Base-by-base conservation (phyloP, 257 asterid genomes). In the Solanum okadae region DNA sequence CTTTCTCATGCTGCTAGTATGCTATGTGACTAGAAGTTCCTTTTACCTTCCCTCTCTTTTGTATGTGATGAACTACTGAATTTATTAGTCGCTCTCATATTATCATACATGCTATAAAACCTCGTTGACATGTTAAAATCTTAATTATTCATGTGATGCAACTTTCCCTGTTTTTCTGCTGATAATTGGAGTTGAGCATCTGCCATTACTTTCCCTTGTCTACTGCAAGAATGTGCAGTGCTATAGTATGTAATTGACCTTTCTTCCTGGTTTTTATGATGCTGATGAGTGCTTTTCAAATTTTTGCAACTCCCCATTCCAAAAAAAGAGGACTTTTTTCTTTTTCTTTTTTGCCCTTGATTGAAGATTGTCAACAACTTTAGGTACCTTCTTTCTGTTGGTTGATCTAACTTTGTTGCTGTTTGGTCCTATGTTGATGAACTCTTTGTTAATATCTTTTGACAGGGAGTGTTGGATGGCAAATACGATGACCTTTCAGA, bases 401-500 rank as follows among this genome's bases (percentile, higher is more conserved):
- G 7, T 77, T 70, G 59, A 23, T 38, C 4, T 34, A 34, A 73
- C 27, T 34, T 5, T 76, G 52, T 77, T 77, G 61, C 15, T n/a
- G 10, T 40, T 78, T 25, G 85, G 16, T 25, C 85, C 35, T 7
- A 40, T 44, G 33, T 27, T 27, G 67, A 81, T 81, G 13, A 81
- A 27, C 18, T 23, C 5, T 46, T 35, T 81, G 85, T 10, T 46
- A 27, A 27, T 44, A 27, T 46, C 27, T 46, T 46, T 79, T 44
- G 77, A 91, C 91, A 96, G 99, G 99, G 98, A 37, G 98, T 96
- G 9, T 91, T 96, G 97, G 99, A 96, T 56, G 99, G 99, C 31
- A 96, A 94, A 88, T 96, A 93, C 0, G 99, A 96, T 42, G 99
- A 96, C 90, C 98, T 96, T 75, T 38, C 99, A 18, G 99, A 96